Base-by-base conservation (phyloP, 129 eudicot species). In the Mikania micrantha region DNA sequence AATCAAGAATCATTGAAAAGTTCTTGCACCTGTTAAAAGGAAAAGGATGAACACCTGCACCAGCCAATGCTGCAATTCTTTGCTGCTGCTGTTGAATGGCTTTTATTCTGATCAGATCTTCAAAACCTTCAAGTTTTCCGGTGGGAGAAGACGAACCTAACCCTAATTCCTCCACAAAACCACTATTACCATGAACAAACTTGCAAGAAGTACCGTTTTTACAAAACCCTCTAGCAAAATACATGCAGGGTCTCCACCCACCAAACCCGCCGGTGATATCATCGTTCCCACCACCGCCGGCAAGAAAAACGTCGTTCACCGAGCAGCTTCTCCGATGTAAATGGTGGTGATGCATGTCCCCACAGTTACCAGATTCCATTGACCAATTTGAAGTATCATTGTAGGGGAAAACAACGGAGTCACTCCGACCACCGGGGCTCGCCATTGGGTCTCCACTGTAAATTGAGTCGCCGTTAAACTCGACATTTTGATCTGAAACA, bases 161-260 rank as follows among this genome's bases (percentile, higher is more conserved):
- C 47, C 75, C 75, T n/a, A 76, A 32, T 11, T 76, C 80, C 0
- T 69, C 79, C 9, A 48, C 72, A 42, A 68, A 67, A 17, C 77
- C 74, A 5, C 80, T 84, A 25, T 74, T 48, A 10, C 75, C 74
- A 67, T 94, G 97, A 56, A 77, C 69, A 54, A 94, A 94, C 75
- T 89, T 87, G 31, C 99, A 94, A 21, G 76, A 60, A 25, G 40
- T 74, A 0, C 95, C 99, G 66, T 94, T 94, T 57, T 85, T 94
- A 44, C 99, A 94, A 57, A 80, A 86, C 45, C 99, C 99, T 68
- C 79, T 69, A n/a, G 90, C 88, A 60, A 32, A 90, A 39, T 94
- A 94, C 85, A 89, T 73, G 83, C 99, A 94, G 5, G 99, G 99
- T 64, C 87, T 89, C 89, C 91, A 89, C 7, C 93, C 98, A 13